Base-by-base conservation (phyloP, 139 green algal species). In the Picochlorum sp. region DNA sequence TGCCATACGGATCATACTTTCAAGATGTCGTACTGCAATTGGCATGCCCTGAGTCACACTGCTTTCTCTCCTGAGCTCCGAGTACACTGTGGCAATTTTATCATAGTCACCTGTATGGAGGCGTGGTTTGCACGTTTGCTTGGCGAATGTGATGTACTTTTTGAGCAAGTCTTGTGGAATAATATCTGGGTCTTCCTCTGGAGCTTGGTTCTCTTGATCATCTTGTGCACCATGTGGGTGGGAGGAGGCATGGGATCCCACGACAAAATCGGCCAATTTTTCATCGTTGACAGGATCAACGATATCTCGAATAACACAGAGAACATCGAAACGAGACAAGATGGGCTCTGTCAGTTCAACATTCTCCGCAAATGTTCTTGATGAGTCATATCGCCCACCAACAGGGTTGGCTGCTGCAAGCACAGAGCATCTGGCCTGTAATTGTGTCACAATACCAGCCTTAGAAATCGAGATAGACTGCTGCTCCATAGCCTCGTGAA, bases 381-480 rank as follows among this genome's bases (percentile, higher is more conserved):
- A 82, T 34, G 90, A 84, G 75, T 99, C 88, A 79, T 99, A 99
- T 47, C 93, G 82, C 1, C 94, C 94, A 51, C 89, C 90, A 20
- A 93, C 78, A 10, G 94, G 94, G 82, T 99, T 99, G 69, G 94
- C 94, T 7, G 93, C 94, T 23, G 94, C 94, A 16, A 99, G 95
- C 24, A 99, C 94, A 2, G 81, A 85, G 83, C 90, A 96, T 58
- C 84, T 86, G 21, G 90, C 89, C 38, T 78, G 71, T 59, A 95
- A 81, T 34, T 72, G 75, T 9, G 87, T 94, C 3, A 95, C 87
- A 58, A 99, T 99, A 76, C 94, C 94, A 9, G 94, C 94, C 80
- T 99, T 99, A 76, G 78, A 92, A 79, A 99, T 96, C 72, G 83
- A 95, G 79, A 99, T 99, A 80, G 72, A 90, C 84, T 99, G 94